A percentile compares a stretch with the other conserved stretches of the same genome.
Conservation (phyloP, 2,329 filamentous ascomycete species). For the Talaromyces pinophilus region DNA sequence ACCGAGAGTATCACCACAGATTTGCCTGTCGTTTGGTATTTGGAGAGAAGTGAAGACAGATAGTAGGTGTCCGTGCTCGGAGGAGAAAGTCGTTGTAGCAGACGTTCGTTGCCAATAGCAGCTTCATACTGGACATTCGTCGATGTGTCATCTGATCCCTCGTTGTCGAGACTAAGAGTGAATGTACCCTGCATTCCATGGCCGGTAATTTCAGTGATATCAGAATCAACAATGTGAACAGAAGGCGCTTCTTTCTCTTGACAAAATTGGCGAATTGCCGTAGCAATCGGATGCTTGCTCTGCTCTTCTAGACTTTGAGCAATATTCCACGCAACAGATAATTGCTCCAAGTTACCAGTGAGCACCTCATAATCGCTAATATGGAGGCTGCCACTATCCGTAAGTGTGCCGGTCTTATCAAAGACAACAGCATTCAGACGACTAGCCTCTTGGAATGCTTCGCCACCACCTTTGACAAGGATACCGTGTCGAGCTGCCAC, state of each 20-base stretch:
- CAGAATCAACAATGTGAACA: constrained; percentile 30
- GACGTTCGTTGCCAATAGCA: constrained; percentile 59
- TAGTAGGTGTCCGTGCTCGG: constrained; percentile 35
- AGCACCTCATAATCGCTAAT: constrained; percentile 55
- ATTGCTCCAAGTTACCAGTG: constrained; percentile 32
- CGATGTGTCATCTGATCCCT: constrained; percentile 15
- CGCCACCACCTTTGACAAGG: constrained; percentile 78
- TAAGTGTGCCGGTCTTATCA: constrained; percentile 85
- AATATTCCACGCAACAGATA: constrained; percentile 48
- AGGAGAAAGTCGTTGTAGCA: constrained; percentile 42
- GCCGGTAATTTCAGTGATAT: constrained; percentile 57
- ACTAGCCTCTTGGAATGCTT: constrained; percentile 83
- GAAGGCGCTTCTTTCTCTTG: constrained; percentile 26
- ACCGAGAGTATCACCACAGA: constrained; percentile 49
- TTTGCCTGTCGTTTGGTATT: constrained; percentile 45
- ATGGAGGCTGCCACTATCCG: constrained; percentile 60
- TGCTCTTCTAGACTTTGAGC: constrained; percentile 56
- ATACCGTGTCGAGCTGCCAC: constrained; percentile 80
- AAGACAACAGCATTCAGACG: constrained; percentile 77
- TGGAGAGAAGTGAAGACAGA: constrained; percentile 39
- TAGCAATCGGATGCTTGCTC: constrained; percentile 62
- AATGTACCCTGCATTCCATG: constrained; percentile 60
- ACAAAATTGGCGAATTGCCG: constrained; percentile 56
- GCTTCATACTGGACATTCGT: constrained; percentile 44
- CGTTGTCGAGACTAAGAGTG: constrained; percentile 31